phyloP scores from a whole-genome alignment of 1,139 yeast genomes.

The Debaryomycetaceae sp. region DNA sequence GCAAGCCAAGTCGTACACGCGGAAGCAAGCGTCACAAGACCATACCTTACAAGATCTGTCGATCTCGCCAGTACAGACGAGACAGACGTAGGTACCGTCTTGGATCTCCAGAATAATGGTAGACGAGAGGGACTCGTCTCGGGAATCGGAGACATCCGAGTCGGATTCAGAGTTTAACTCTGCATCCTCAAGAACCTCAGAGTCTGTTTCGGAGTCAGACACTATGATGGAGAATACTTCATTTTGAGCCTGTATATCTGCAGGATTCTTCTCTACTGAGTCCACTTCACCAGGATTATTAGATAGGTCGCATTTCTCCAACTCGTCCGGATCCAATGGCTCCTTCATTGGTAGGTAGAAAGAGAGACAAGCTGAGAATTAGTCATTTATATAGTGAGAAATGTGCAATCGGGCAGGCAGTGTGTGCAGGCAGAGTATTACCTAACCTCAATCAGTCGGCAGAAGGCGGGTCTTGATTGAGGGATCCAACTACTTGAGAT shows the following conservation, averaged over 20 bases:
- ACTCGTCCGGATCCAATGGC: slow-evolving; percentile 1
- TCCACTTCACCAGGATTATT: background rate
- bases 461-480: too few relatives aligned
- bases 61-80: slow-evolving; percentile 77
- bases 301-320: too few relatives aligned
- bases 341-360: background rate
- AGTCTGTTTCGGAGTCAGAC: slow-evolving; percentile 2
- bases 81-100: slow-evolving; percentile 62
- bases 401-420: too few relatives aligned
- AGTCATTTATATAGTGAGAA: too few relatives aligned
- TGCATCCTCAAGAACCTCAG: slow-evolving; percentile 1
- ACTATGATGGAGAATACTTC: too few relatives aligned
- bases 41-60: slow-evolving; percentile 58
- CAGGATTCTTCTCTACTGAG: background rate
- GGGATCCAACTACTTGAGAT: too few relatives aligned
- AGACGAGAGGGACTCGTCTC: slow-evolving; percentile 23
- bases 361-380: too few relatives aligned
- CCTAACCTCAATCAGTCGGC: too few relatives aligned
- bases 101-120: slow-evolving; percentile 44
- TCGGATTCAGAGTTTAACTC: background rate
- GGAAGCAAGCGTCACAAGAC: slow-evolving; percentile 61
- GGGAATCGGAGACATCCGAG: background rate
- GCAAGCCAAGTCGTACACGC: slow-evolving; percentile 78
- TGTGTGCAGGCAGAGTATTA: too few relatives aligned
- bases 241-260: slow-evolving; percentile 1